A percentile compares a stretch with the other conserved stretches of the same genome.
Conservation (phyloP, 768 basidiomycete species). For the Pisolithus tinctorius region DNA sequence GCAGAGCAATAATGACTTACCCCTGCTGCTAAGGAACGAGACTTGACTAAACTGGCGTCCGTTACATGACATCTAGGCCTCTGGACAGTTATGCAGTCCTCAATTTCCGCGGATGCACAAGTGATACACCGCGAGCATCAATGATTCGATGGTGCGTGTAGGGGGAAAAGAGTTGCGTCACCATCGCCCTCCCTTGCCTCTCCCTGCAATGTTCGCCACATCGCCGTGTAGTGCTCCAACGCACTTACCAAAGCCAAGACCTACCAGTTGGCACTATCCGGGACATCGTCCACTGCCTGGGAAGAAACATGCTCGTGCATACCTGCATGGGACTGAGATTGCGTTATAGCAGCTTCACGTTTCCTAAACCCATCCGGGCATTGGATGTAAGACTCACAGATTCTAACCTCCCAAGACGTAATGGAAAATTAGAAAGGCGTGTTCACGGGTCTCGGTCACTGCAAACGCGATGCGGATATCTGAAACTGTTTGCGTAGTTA, state of each 20-base stretch:
- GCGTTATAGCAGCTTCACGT: background rate
- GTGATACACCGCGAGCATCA: no score
- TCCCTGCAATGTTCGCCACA: no score
- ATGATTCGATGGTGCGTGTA: no score
- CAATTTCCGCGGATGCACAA: no score
- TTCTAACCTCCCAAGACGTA: no score
- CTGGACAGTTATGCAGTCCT: background rate
- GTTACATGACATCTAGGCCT: background rate
- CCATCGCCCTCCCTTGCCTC: no score
- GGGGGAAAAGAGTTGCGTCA: no score
- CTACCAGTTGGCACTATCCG: background rate
- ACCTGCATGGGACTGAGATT: background rate
- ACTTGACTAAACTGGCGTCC: background rate
- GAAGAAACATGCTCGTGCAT: background rate
- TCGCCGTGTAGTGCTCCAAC: background rate
- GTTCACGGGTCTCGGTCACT: background rate
- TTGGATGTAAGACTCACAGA: no score
- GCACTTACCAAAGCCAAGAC: background rate
- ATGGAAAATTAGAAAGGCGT: background rate
- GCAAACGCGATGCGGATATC: background rate
- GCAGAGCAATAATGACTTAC: background rate
- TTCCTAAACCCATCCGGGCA: background rate
- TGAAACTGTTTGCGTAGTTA: background rate
- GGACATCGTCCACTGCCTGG: background rate
- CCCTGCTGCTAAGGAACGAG: background rate